phyloP scores from a whole-genome alignment of 31 red algal species.

The Endocladia muricata region DNA sequence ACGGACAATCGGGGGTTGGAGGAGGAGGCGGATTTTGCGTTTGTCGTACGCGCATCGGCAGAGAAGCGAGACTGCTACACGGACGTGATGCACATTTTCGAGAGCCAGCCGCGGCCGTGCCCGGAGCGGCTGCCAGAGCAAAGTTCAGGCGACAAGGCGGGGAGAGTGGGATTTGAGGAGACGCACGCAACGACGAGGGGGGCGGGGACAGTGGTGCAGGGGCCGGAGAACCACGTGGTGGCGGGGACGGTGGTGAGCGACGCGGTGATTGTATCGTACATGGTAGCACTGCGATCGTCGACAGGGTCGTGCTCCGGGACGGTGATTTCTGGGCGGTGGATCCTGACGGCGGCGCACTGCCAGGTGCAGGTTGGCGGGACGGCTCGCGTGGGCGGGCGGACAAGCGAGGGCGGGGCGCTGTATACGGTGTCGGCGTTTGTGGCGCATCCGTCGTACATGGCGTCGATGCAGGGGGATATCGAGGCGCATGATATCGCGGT shows the following conservation, averaged over 20 bases:
- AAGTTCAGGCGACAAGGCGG: not conserved
- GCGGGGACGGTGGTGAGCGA: slow-evolving; percentile 18
- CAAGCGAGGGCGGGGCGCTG: not conserved
- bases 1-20: not conserved
- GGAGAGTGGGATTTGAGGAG: not conserved
- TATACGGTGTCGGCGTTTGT: slow-evolving; percentile 2
- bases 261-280: slow-evolving; percentile 5
- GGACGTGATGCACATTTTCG: slow-evolving; percentile 9
- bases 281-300: slow-evolving; percentile 23
- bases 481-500: slow-evolving; percentile 58
- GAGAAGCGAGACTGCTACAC: not conserved
- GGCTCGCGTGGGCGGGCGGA: slow-evolving; percentile 25
- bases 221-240: slow-evolving; percentile 30
- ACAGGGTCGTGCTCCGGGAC: slow-evolving; percentile 44
- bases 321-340: slow-evolving; percentile 18
- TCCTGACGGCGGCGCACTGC: slow-evolving; percentile 62
- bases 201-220: not conserved
- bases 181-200: not conserved
- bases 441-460: slow-evolving; percentile 36
- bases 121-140: not conserved
- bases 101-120: not conserved
- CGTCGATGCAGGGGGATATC: not conserved
- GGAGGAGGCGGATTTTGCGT: not conserved
- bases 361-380: not conserved
- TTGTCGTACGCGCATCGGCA: slow-evolving; percentile 1